These are phyloP conservation scores for Rosa hybrid DNA, from an alignment of 331 rosid species.

Conservation along the genomic window DNA sequence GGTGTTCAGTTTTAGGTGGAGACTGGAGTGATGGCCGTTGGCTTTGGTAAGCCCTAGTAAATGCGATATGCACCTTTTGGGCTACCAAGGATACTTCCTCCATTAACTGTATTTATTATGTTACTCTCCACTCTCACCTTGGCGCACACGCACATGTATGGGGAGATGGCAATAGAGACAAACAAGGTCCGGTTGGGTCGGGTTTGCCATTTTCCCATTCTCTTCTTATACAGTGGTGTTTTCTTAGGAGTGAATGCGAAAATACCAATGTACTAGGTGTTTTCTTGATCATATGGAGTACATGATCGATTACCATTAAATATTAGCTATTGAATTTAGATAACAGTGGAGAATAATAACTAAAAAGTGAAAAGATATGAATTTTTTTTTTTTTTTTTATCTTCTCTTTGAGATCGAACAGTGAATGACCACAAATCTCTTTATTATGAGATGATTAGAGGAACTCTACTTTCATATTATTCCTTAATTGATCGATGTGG, in stretches of 20 bases:
- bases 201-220: background rate
- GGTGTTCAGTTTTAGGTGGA: background rate
- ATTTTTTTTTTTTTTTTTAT: too few relatives aligned
- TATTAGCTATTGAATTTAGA: background rate
- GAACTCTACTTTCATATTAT: too few relatives aligned
- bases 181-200: background rate
- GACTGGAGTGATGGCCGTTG: slow-evolving; percentile 27
- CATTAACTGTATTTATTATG: slow-evolving; percentile 2
- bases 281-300: background rate
- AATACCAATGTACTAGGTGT: too few relatives aligned
- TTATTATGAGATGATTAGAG: too few relatives aligned
- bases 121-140: background rate
- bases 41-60: slow-evolving; percentile 34
- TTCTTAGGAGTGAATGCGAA: too few relatives aligned
- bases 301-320: background rate
- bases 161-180: background rate
- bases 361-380: background rate
- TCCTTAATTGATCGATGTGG: too few relatives aligned
- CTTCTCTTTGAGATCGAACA: too few relatives aligned
- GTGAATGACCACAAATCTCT: too few relatives aligned
- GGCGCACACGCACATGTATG: background rate
- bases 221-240: background rate
- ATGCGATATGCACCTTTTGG: slow-evolving; percentile 29
- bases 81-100: background rate
- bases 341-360: background rate